Conservation (phyloP, 2,329 filamentous ascomycete genomes). For the Chaetomiaceae sp. region DNA sequence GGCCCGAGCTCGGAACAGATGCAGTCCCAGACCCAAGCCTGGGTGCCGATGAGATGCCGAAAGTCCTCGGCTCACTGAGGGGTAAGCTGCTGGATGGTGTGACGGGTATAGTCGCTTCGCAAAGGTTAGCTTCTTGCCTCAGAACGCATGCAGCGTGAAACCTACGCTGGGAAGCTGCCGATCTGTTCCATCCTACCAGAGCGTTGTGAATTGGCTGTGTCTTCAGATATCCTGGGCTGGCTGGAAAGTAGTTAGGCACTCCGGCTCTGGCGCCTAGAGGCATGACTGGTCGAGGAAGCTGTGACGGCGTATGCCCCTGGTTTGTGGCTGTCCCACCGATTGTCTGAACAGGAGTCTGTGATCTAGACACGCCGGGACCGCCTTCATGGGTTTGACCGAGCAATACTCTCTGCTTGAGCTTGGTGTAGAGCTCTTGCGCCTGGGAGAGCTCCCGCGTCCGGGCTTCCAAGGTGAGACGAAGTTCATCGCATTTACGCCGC, state of each 20-base stretch:
- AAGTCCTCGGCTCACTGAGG: neutral
- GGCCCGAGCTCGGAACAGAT: neutral
- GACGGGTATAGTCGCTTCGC: slow-evolving; percentile 1
- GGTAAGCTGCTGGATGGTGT: slow-evolving; percentile 8
- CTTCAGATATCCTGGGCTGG: slow-evolving; percentile 5
- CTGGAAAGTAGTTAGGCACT: slow-evolving; percentile 14
- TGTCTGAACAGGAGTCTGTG: slow-evolving; percentile 19
- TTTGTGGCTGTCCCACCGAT: neutral
- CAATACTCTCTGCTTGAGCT: slow-evolving; percentile 50
- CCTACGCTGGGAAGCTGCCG: slow-evolving; percentile 9
- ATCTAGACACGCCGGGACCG: slow-evolving; percentile 44
- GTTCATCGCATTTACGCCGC: slow-evolving; percentile 64
- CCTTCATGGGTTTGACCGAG: slow-evolving; percentile 49
- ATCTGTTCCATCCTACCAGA: slow-evolving; percentile 9
- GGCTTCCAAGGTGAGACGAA: slow-evolving; percentile 59
- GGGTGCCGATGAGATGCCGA: slow-evolving; percentile 1
- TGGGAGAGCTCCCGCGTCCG: slow-evolving; percentile 65
- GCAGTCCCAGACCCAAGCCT: slow-evolving; percentile 3
- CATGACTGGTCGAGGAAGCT: neutral
- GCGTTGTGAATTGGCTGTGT: neutral
- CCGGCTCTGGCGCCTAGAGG: neutral
- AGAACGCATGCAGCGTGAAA: neutral
- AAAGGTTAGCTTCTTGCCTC: neutral
- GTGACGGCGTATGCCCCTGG: neutral
- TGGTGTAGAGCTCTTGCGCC: slow-evolving; percentile 60